Evolutionary conservation across 2,329 filamentous ascomycete genomes (phyloP), one percentile per base, ranked within the genome.

Genomic region (Bipolaris sorokiniana): DNA sequence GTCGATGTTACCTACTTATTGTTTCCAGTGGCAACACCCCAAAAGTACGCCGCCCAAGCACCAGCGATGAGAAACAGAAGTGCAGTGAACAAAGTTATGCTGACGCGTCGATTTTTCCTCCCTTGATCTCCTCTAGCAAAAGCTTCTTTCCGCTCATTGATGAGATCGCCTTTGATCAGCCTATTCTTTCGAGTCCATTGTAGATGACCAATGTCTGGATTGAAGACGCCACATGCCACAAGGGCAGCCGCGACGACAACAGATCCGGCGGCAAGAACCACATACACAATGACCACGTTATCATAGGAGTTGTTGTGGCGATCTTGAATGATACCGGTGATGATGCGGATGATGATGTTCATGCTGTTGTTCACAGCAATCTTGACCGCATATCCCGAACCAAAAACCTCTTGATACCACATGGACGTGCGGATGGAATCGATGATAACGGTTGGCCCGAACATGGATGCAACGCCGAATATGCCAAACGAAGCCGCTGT

Each of bases 341-440:
- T 75, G 41, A 88, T 81, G 0, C 84, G 78, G 1, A 88, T 76
- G 50, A 88, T 83, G 56, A 88, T 86, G 56, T 79, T 86, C 83
- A 87, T 87, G 28, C 80, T 82, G 68, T 88, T 88, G 66, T 88
- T 87, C 66, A 87, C 83, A 20, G 83, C 83, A 34, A 88, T 81
- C 56, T 88, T 88, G 54, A 87, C 71, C 1, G 84, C 80, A 57
- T 87, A 88, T 0, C 82, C 86, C 0, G 84, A 82, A 0, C 85
- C 86, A 56, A 88, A 88, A 0, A 86, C 82, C 2, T 82, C 82
- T 54, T 85, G 82, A 23, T 86, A 79, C 82, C 84, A 86, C 70
- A 88, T 81, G 0, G 80, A 80, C 0, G 85, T 86, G 15, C 86
- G 83, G 23, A 87, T 85, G 20, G 82, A 78, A 65, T 88, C 86